Evolutionary conservation across 2,329 filamentous ascomycete genomes (phyloP).

Genomic region (Pseudogymnoascus sp.): DNA sequence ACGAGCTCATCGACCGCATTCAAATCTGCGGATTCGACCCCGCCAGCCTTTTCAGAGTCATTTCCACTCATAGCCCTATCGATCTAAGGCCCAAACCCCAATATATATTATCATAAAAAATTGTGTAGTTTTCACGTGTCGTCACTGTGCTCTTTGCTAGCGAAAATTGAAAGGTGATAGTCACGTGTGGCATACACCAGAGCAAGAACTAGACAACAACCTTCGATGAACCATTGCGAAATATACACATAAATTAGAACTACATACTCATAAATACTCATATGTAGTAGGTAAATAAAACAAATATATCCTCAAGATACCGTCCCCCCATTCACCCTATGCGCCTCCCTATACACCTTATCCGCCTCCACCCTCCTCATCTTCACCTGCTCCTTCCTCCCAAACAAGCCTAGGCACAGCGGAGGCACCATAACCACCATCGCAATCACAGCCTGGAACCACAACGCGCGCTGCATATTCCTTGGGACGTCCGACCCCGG

Average conservation of each 20-base stretch:
- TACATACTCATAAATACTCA: not conserved
- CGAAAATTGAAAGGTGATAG: not conserved
- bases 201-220: not conserved
- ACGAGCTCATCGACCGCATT: conserved; percentile 36
- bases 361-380: conserved; percentile 42
- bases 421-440: conserved; percentile 59
- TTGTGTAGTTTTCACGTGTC: not conserved
- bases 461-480: conserved; percentile 68
- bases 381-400: conserved; percentile 44
- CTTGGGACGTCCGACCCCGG: conserved; percentile 40
- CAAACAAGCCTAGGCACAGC: conserved; percentile 63
- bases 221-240: not conserved
- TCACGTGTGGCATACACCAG: not conserved
- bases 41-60: not conserved
- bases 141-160: not conserved
- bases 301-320: not conserved
- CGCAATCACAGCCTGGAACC: conserved; percentile 72
- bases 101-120: not conserved
- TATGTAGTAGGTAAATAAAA: not conserved
- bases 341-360: conserved; percentile 10
- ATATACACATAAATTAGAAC: not conserved
- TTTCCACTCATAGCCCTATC: not conserved
- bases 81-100: not conserved
- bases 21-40: conserved; percentile 47
- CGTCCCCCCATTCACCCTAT: conserved; percentile 30